A percentile compares a stretch with the other conserved stretches of the same genome.
phyloP scores from a whole-genome alignment of 495 filamentous ascomycete genomes.

The Amniculicola lignicola region DNA sequence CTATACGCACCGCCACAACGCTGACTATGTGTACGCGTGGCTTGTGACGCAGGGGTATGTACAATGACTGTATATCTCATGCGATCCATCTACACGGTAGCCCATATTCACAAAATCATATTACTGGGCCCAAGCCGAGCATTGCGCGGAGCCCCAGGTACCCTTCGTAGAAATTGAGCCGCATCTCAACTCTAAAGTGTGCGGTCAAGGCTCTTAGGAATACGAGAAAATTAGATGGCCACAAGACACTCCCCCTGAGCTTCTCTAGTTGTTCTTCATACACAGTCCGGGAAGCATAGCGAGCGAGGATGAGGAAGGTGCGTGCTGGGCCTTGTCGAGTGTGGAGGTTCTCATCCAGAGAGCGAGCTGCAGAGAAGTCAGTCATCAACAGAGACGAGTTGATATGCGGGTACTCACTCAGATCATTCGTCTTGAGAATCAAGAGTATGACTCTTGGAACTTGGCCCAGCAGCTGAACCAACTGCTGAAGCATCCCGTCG shows the following conservation, averaged over 20 bases:
- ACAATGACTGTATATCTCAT: no score
- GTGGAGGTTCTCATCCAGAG: slow-evolving; percentile 89
- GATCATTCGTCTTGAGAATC: slow-evolving; percentile 96
- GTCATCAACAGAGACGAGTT: not conserved
- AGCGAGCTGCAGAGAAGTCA: slow-evolving; percentile 56
- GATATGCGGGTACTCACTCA: slow-evolving; percentile 59
- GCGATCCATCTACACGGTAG: no score
- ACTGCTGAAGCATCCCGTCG: slow-evolving; percentile 79
- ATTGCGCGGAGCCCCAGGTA: slow-evolving; percentile 55
- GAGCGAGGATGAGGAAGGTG: slow-evolving; percentile 88
- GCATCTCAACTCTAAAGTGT: slow-evolving; percentile 62
- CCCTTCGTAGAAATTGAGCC: slow-evolving; percentile 60
- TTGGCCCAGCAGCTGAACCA: slow-evolving; percentile 83
- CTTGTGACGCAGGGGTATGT: no score
- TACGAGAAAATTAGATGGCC: slow-evolving; percentile 53
- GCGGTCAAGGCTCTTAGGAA: slow-evolving; percentile 57
- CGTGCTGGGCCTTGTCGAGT: slow-evolving; percentile 83
- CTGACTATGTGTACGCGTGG: no score
- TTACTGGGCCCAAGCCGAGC: slow-evolving; percentile 38
- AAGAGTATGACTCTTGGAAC: slow-evolving; percentile 90
- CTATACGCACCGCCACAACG: no score
- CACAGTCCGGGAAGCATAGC: slow-evolving; percentile 85
- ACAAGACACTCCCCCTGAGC: slow-evolving; percentile 59
- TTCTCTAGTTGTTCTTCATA: slow-evolving; percentile 81
- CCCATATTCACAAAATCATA: no score